phyloP scores from a whole-genome alignment of 805 yeast genomes.

The Kuraishia floccosa region DNA sequence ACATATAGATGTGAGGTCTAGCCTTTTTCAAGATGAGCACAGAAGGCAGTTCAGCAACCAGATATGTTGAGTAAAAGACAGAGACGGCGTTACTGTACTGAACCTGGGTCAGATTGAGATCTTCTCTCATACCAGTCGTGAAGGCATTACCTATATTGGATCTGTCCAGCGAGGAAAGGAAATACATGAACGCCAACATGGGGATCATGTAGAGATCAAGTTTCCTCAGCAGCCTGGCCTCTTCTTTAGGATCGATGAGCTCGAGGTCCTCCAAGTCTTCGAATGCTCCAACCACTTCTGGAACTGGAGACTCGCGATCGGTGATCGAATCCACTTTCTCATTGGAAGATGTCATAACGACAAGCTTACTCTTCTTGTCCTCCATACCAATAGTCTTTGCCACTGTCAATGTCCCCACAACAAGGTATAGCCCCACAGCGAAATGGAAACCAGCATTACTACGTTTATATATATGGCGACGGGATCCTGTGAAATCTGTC shows the following conservation, averaged over 20 bases:
- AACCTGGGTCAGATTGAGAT: constrained; percentile 22
- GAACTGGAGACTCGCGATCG: no score
- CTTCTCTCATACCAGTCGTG: constrained; percentile 36
- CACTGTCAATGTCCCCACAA: no score
- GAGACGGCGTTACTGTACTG: constrained; percentile 33
- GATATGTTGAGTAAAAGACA: constrained; percentile 35
- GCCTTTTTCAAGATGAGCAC: constrained; percentile 24
- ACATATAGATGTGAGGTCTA: constrained; percentile 17
- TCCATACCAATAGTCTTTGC: no score
- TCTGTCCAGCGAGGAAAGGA: constrained; percentile 37
- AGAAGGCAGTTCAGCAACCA: constrained; percentile 25
- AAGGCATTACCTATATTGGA: constrained; percentile 51
- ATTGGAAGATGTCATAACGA: no score
- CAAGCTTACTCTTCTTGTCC: no score
- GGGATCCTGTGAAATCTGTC: no score
- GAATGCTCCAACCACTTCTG: no score
- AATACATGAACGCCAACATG: constrained; percentile 27
- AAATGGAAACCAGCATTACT: no score
- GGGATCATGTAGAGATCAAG: constrained; percentile 33
- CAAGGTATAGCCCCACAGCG: no score
- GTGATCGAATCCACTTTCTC: no score
- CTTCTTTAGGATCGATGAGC: constrained; percentile 12
- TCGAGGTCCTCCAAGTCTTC: no score
- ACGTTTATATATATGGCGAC: no score
- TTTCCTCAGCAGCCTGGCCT: constrained; percentile 23